Evolutionary conservation across 1,284 basidiomycete species (phyloP).

Genomic region (Cutaneotrichosporon sp.): DNA sequence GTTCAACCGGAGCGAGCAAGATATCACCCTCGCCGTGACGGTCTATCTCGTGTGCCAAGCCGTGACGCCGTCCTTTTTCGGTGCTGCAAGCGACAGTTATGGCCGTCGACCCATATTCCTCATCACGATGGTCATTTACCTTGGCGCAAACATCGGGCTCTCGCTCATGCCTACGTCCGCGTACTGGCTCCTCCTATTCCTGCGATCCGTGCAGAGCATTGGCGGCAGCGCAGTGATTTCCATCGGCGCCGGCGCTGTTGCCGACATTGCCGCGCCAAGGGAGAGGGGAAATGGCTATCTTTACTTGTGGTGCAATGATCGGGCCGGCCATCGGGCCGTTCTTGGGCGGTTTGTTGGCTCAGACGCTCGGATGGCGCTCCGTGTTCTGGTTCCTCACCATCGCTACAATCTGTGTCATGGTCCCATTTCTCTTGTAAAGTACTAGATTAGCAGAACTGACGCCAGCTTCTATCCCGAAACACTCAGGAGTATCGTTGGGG

Average conservation of each 20-base stretch:
- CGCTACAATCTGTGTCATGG: slow-evolving; percentile 11
- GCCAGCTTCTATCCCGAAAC: slow-evolving; percentile 49
- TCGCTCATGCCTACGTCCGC: slow-evolving; percentile 43
- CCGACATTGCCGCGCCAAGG: slow-evolving; percentile 49
- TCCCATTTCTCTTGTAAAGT: slow-evolving; percentile 33
- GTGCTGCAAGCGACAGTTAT: slow-evolving; percentile 43
- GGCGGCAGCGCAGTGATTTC: slow-evolving; percentile 50
- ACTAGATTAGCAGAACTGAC: not conserved
- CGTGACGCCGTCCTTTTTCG: slow-evolving; percentile 50
- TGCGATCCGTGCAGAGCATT: slow-evolving; percentile 48
- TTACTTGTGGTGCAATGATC: slow-evolving; percentile 30
- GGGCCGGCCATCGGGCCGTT: slow-evolving; percentile 29
- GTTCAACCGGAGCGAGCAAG: slow-evolving; percentile 38
- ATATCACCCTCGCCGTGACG: slow-evolving; percentile 50
- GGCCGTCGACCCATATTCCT: slow-evolving; percentile 49
- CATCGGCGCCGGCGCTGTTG: slow-evolving; percentile 48
- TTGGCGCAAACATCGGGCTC: slow-evolving; percentile 48
- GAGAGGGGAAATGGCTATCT: slow-evolving; percentile 50
- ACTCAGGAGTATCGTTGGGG: slow-evolving; percentile 49
- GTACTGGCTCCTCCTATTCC: slow-evolving; percentile 49
- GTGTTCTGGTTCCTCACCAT: slow-evolving; percentile 45
- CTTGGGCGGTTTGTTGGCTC: slow-evolving; percentile 36
- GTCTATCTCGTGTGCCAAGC: slow-evolving; percentile 52
- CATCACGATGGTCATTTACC: slow-evolving; percentile 45
- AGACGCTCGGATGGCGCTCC: slow-evolving; percentile 27